Percentiles rank a stretch among this genome's conserved stretches.
These are phyloP conservation scores for Exophiala sideris DNA, from an alignment of 2,329 filamentous ascomycete species.

Conservation along the genomic window DNA sequence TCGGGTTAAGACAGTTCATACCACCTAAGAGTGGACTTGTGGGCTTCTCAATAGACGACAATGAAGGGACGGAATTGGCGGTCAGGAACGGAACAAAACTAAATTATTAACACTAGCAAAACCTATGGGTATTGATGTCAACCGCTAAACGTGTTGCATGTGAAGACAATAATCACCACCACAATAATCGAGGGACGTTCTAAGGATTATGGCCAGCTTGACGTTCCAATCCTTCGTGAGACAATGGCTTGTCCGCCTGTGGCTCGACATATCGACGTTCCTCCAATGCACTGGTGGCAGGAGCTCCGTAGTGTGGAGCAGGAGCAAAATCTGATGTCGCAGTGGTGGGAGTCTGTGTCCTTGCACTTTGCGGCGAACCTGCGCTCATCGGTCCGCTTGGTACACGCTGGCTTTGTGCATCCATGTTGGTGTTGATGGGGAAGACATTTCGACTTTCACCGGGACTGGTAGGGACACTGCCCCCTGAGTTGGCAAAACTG, in stretches of 20 bases:
- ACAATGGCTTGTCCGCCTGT: neutral
- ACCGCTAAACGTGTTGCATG: neutral
- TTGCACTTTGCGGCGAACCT: conserved; percentile 6
- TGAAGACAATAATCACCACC: neutral
- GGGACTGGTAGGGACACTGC: conserved; percentile 25
- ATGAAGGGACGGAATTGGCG: conserved; percentile 8
- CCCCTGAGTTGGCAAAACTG: conserved; percentile 17
- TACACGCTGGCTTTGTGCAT: conserved; percentile 19
- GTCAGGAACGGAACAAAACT: neutral
- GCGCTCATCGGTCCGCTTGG: conserved; percentile 19
- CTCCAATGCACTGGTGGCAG: conserved; percentile 4
- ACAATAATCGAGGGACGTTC: neutral
- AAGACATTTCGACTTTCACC: conserved; percentile 20
- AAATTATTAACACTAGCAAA: too few species aligned
- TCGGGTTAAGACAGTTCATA: conserved; percentile 75
- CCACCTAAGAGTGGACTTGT: conserved; percentile 24
- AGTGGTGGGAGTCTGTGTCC: conserved; percentile 2
- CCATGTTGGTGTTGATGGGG: conserved; percentile 18
- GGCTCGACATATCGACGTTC: conserved; percentile 9
- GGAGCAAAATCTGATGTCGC: conserved; percentile 2
- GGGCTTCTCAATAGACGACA: neutral
- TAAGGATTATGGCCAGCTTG: neutral
- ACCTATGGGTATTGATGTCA: too few species aligned
- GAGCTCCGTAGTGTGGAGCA: conserved; percentile 6
- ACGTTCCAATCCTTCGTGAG: neutral